Evolutionary conservation across 2,329 filamentous ascomycete species (phyloP), one percentile per base, ranked within the genome.

Genomic region (Grosmannia clavigera): DNA sequence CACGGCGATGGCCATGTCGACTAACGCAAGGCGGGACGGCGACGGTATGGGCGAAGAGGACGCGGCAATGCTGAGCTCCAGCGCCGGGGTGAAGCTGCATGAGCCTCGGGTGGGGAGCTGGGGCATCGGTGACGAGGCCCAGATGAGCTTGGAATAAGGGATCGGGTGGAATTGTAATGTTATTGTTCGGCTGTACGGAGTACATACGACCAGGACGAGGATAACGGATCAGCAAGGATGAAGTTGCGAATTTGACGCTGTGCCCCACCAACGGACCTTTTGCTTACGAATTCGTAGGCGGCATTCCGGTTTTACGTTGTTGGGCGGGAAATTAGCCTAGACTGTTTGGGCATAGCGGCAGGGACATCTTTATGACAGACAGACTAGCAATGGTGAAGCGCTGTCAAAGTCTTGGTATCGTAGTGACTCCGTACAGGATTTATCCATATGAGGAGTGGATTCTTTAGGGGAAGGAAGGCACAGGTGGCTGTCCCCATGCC

Each of bases 121-220:
- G 85, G 88, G 89, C 0, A 81, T 95, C 57, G 88, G 88, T 1
- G 91, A 96, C 69, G 90, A 95, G 68, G 84, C 87, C 29, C 80
- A 86, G 67, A 94, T 95, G 87, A 87, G 84, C 38, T 74, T 95
- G 65, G 90, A 92, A 25, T 54, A 53, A 40, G 43, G 16, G 19
- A 40, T 14, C 10, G 7, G 43, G 43, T 19, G 16, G 16, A 7
- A 46, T 9, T 46, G 43, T 35, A 35, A 35, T 35, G 33, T 35
- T 35, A 35, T 10, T 35, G 5, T 35, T 35, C 33, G 33, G 33
- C 33, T 35, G 33, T 35, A 22, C 22, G 22, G 22, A 22, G 22
- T 22, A 22, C 22, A 22, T 22, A 35, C 5, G 33, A 35, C 33
- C 33, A 35, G 33, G 33, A 35, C 9, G 31, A 35, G 33, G 33